These are phyloP conservation scores for Neocucurbitaria cava DNA, from an alignment of 2,329 filamentous ascomycete genomes.

Conservation along the genomic window DNA sequence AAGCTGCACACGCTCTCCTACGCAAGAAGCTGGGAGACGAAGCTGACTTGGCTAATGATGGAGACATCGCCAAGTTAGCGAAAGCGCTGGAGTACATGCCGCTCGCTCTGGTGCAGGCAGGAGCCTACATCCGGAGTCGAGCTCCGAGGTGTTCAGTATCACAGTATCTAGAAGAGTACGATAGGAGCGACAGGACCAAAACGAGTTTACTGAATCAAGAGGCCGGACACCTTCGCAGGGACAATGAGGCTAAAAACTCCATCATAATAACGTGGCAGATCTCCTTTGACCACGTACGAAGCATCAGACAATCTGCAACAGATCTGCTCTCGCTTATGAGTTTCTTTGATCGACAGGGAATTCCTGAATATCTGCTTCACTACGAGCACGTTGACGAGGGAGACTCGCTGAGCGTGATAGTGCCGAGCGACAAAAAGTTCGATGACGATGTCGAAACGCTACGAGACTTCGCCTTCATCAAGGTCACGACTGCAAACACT, in stretches of 20 bases:
- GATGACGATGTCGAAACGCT: background rate
- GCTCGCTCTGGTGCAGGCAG: constrained; percentile 45
- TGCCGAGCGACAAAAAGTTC: too few relatives aligned
- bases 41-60: background rate
- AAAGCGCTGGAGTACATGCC: constrained; percentile 42
- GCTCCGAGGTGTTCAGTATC: constrained; percentile 17
- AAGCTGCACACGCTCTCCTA: constrained; percentile 6
- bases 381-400: background rate
- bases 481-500: constrained; percentile 17
- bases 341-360: constrained; percentile 52
- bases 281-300: constrained; percentile 9
- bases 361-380: constrained; percentile 34
- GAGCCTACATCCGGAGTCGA: constrained; percentile 37
- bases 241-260: constrained; percentile 39
- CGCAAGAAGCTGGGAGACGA: constrained; percentile 10
- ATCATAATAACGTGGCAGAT: constrained; percentile 15
- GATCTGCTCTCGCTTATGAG: constrained; percentile 3
- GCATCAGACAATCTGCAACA: constrained; percentile 35
- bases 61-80: constrained; percentile 21
- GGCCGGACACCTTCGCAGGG: constrained; percentile 32
- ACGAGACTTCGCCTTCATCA: constrained; percentile 39
- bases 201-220: constrained; percentile 15
- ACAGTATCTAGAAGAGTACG: constrained; percentile 51
- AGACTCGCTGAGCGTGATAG: too few relatives aligned
- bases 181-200: constrained; percentile 40